Evolutionary conservation across 2,329 filamentous ascomycete genomes (phyloP).

Genomic region (Cladophialophora chaetospira): DNA sequence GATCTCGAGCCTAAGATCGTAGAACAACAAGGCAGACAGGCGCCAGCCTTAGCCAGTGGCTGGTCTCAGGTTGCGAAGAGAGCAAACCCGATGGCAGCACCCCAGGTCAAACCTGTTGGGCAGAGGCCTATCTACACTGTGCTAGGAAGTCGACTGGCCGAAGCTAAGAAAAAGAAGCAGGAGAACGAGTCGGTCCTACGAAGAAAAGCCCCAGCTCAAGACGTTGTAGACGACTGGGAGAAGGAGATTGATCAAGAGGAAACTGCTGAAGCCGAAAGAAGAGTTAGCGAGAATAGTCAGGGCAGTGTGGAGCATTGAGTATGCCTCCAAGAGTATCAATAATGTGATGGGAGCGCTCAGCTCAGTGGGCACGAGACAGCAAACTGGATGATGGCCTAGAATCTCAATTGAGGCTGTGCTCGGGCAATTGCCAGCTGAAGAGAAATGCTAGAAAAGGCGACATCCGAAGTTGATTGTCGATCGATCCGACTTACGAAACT

Average conservation of each 20-base stretch:
- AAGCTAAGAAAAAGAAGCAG: slow-evolving; percentile 40
- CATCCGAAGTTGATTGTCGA: not conserved
- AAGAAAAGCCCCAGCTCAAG: slow-evolving; percentile 26
- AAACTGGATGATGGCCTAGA: not conserved
- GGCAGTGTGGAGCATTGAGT: not conserved
- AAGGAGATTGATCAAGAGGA: slow-evolving; percentile 49
- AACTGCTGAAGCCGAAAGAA: slow-evolving; percentile 11
- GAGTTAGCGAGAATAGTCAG: slow-evolving; percentile 7
- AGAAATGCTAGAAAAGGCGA: not conserved
- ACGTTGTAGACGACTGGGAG: slow-evolving; percentile 51
- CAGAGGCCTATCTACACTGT: slow-evolving; percentile 37
- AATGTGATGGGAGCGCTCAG: not conserved
- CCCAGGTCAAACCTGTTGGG: slow-evolving; percentile 43
- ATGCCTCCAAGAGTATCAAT: no score
- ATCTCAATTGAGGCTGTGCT: slow-evolving; percentile 1
- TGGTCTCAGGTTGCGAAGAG: slow-evolving; percentile 56
- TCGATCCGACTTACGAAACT: not conserved
- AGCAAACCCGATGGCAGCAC: slow-evolving; percentile 49
- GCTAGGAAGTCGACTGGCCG: slow-evolving; percentile 36
- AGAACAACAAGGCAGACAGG: slow-evolving; percentile 48
- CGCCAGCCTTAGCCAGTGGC: slow-evolving; percentile 41
- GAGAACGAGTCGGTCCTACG: slow-evolving; percentile 43
- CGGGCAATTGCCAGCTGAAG: not conserved
- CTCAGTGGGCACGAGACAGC: no score
- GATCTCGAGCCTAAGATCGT: slow-evolving; percentile 46